These are phyloP conservation scores for Irpex sp. DNA, from an alignment of 1,284 basidiomycete species.

Conservation along the genomic window DNA sequence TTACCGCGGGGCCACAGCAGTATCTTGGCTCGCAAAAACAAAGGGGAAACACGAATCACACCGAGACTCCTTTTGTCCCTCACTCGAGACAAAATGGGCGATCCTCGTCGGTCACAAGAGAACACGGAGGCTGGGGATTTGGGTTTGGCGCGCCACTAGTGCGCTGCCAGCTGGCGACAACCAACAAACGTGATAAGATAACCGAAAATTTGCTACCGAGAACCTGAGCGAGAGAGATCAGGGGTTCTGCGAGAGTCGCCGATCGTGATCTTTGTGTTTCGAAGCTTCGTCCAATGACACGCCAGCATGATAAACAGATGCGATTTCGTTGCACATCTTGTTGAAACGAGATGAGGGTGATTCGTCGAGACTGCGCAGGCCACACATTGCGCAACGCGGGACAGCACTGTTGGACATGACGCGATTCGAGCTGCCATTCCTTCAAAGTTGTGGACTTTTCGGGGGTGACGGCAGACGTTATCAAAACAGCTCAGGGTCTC, in stretches of 20 bases:
- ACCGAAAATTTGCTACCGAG: conserved; percentile 1
- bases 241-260: background rate
- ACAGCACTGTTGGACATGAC: background rate
- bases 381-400: background rate
- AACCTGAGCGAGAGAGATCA: background rate
- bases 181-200: background rate
- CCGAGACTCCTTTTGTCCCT: background rate
- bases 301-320: background rate
- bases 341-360: background rate
- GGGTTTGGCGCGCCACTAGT: background rate
- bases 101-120: background rate
- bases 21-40: background rate
- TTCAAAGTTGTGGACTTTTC: background rate
- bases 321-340: background rate
- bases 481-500: background rate
- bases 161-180: background rate
- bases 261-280: background rate
- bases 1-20: background rate
- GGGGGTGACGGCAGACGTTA: background rate
- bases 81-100: background rate
- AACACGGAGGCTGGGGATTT: background rate
- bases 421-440: background rate
- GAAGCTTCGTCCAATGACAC: background rate
- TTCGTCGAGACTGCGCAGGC: background rate
- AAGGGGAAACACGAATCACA: background rate